Evolutionary conservation across 2,329 filamentous ascomycete genomes (phyloP).

Genomic region (Allantophomopsis lycopodina): DNA sequence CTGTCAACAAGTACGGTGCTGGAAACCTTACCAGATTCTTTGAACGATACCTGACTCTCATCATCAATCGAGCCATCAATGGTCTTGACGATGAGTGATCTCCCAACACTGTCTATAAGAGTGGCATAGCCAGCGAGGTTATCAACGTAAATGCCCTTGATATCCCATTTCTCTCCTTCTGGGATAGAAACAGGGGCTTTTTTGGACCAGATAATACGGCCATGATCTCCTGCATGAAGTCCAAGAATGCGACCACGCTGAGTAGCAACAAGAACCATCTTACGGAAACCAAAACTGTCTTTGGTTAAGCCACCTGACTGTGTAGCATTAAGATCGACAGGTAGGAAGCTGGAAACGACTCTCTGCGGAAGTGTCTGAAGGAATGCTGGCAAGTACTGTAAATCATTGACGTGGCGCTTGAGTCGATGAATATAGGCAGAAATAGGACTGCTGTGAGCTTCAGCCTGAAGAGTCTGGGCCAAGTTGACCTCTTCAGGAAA

Average conservation of each 20-base stretch:
- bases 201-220: constrained; percentile 62
- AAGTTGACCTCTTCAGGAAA: constrained; percentile 60
- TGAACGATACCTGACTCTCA: constrained; percentile 23
- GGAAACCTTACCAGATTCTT: constrained; percentile 19
- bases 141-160: constrained; percentile 52
- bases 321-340: constrained; percentile 34
- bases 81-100: constrained; percentile 41
- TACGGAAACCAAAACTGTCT: constrained; percentile 80
- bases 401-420: constrained; percentile 65
- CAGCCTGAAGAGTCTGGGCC: constrained; percentile 69
- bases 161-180: constrained; percentile 43
- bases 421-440: constrained; percentile 82
- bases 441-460: constrained; percentile 69
- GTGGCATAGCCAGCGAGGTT: constrained; percentile 32
- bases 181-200: constrained; percentile 42
- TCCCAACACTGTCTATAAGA: constrained; percentile 32
- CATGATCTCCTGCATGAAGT: constrained; percentile 62
- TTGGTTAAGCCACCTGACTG: constrained; percentile 35
- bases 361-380: constrained; percentile 55
- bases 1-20: constrained; percentile 39
- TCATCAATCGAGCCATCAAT: constrained; percentile 36
- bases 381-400: constrained; percentile 64
- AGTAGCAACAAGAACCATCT: constrained; percentile 70
- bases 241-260: constrained; percentile 67
- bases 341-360: constrained; percentile 44